These are phyloP conservation scores for Hypsizygus marmoreus DNA, from an alignment of 768 basidiomycete species.

Conservation along the genomic window DNA sequence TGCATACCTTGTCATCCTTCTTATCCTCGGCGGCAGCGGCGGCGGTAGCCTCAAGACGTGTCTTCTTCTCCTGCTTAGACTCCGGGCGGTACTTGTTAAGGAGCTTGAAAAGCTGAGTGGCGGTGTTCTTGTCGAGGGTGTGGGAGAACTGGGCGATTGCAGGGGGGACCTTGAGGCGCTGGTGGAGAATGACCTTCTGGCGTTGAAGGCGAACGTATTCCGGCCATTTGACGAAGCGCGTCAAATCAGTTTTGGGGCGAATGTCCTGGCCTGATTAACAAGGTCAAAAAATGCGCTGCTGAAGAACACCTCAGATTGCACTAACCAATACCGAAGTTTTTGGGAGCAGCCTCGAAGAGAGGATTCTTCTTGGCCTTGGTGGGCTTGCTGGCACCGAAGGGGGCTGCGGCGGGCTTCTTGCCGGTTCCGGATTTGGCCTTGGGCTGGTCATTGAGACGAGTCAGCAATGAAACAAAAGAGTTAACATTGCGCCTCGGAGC, in stretches of 20 bases:
- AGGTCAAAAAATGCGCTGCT: not conserved
- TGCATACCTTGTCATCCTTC: conserved; percentile 48
- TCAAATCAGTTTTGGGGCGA: conserved; percentile 85
- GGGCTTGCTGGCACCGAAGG: conserved; percentile 76
- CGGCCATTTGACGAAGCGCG: conserved; percentile 99
- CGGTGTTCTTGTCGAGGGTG: conserved; percentile 99
- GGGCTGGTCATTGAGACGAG: conserved; percentile 95
- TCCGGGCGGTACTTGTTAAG: conserved; percentile 97
- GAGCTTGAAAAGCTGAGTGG: conserved; percentile 96
- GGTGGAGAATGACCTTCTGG: conserved; percentile 97
- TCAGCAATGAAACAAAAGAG: conserved; percentile 41
- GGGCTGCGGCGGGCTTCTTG: conserved; percentile 86
- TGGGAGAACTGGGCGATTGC: conserved; percentile 98
- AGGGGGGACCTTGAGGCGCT: conserved; percentile 97
- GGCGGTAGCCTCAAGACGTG: conserved; percentile 78
- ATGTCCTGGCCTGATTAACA: conserved; percentile 80
- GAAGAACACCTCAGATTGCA: conserved; percentile 7
- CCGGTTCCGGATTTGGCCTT: conserved; percentile 69
- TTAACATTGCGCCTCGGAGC: conserved; percentile 52
- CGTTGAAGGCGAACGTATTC: conserved; percentile 97
- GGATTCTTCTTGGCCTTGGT: conserved; percentile 89
- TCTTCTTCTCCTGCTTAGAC: conserved; percentile 96
- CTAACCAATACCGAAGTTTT: conserved; percentile 95
- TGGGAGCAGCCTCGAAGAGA: conserved; percentile 86
- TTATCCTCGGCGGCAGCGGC: conserved; percentile 81